Evolutionary conservation across 1,284 basidiomycete genomes (phyloP).

Genomic region (Ustilago crameri): DNA sequence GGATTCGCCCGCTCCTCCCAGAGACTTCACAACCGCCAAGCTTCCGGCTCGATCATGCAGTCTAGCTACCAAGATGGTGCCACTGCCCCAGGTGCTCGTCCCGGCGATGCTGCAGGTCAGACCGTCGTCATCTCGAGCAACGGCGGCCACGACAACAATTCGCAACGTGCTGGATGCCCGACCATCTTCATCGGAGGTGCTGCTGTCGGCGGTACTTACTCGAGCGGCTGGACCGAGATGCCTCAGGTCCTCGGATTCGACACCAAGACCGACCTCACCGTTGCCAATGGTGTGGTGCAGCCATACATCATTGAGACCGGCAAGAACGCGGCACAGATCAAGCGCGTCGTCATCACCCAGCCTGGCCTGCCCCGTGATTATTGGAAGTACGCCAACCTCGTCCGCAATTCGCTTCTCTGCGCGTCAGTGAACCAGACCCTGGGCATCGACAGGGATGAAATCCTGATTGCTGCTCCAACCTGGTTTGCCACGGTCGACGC

Average conservation of each 20-base stretch:
- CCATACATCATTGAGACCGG: constrained; percentile 52
- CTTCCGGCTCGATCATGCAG: constrained; percentile 40
- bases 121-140: constrained; percentile 51
- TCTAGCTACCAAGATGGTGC: constrained; percentile 58
- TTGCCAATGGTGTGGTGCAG: constrained; percentile 44
- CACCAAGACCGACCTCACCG: constrained; percentile 49
- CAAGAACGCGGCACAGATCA: constrained; percentile 45
- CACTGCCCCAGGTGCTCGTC: constrained; percentile 44
- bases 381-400: constrained; percentile 63
- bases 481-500: constrained; percentile 50
- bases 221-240: constrained; percentile 55
- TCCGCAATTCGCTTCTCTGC: constrained; percentile 56
- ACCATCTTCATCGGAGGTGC: constrained; percentile 62
- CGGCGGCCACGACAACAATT: constrained; percentile 57
- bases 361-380: constrained; percentile 57
- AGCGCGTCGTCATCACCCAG: constrained; percentile 55
- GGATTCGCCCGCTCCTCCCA: constrained; percentile 7
- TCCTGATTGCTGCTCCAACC: constrained; percentile 57
- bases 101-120: constrained; percentile 54
- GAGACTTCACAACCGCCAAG: constrained; percentile 32
- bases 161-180: constrained; percentile 50
- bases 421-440: constrained; percentile 49
- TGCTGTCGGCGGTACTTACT: constrained; percentile 49
- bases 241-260: constrained; percentile 63
- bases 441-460: constrained; percentile 48